Base-by-base conservation (phyloP, 1,284 basidiomycete genomes). In the Apiotrichum akiyoshidainum region DNA sequence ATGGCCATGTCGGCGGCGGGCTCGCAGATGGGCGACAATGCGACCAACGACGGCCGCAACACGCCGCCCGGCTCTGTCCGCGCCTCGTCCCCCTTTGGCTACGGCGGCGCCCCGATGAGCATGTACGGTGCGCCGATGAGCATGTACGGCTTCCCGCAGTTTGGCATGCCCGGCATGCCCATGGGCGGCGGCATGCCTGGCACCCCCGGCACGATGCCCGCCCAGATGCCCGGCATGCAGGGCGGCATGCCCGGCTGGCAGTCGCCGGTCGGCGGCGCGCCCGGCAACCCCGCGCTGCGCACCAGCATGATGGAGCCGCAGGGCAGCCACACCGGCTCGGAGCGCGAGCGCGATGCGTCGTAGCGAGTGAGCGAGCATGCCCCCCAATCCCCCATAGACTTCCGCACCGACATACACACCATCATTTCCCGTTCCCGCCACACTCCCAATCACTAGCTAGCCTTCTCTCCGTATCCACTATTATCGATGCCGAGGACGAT, bases 1-100 rank as follows among this genome's bases (percentile, higher is more conserved):
- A 86, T 90, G 82, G 84, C 87, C 44, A 90, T 90, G 78, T 92
- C 90, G 10, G 81, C 83, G 41, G 86, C 87, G 13, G 89, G 88
- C 19, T 89, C 87, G 2, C 85, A 89, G 63, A 82, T 82, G 33
- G 88, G 86, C 16, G 87, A 70, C 46, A 57, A 45, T 5, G 22
- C 22, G 31, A 45, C 60, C 0, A 37, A 53, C 35, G 56, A 61
- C 35, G 63, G 63, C 37, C 53, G 60, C 26, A 46, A 14, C 19
- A 65, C 65, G 12, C 64, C 65, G 10, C 35, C 49, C 13, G 54
- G 14, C 26, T 52, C 55, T 16, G 51, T 63, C 55, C 58, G 61
- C 50, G 52, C 46, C 52, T 26, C 45, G 47, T 58, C 42, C 26
- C 55, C 53, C n/a, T 49, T 48, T 26, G 46, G 50, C 46, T 45